Evolutionary conservation across 2,329 filamentous ascomycete genomes (phyloP).

Genomic region (Xylariomycetidae sp.): DNA sequence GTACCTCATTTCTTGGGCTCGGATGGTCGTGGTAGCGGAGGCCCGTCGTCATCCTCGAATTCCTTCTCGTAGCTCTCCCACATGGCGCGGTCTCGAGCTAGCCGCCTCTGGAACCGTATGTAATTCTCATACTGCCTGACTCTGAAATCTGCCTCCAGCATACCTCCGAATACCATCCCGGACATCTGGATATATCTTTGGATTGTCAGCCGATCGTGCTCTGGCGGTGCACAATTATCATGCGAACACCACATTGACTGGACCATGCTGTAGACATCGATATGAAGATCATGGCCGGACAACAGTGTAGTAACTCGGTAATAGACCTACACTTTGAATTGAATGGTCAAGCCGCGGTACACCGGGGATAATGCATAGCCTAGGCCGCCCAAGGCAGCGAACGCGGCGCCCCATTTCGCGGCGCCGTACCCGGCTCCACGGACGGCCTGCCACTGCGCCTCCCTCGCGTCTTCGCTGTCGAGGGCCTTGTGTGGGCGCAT

Average conservation of each 20-base stretch:
- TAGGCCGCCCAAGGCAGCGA: conserved; percentile 54
- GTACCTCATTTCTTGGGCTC: conserved; percentile 18
- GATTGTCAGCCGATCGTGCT: background rate
- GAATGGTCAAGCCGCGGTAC: conserved; percentile 65
- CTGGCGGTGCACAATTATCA: too few relatives aligned
- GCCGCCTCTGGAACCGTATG: conserved; percentile 58
- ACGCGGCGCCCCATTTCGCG: conserved; percentile 65
- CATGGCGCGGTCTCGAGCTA: conserved; percentile 58
- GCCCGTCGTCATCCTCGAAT: conserved; percentile 38
- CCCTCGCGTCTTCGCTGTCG: conserved; percentile 59
- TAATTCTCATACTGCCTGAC: conserved; percentile 61
- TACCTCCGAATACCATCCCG: conserved; percentile 74
- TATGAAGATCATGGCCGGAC: background rate
- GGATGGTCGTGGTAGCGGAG: conserved; percentile 6
- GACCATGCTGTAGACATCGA: too few relatives aligned
- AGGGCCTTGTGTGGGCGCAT: conserved; percentile 44
- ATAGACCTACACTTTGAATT: conserved; percentile 66
- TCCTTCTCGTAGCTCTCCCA: conserved; percentile 64
- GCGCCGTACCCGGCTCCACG: conserved; percentile 62
- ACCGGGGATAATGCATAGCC: conserved; percentile 62
- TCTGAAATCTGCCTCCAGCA: conserved; percentile 67
- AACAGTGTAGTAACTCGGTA: too few relatives aligned
- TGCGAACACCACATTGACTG: too few relatives aligned
- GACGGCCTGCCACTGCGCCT: conserved; percentile 66
- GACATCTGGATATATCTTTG: conserved; percentile 77